These are phyloP conservation scores for Staphylotrichum tortipilum DNA, from an alignment of 495 filamentous ascomycete genomes.

Conservation along the genomic window DNA sequence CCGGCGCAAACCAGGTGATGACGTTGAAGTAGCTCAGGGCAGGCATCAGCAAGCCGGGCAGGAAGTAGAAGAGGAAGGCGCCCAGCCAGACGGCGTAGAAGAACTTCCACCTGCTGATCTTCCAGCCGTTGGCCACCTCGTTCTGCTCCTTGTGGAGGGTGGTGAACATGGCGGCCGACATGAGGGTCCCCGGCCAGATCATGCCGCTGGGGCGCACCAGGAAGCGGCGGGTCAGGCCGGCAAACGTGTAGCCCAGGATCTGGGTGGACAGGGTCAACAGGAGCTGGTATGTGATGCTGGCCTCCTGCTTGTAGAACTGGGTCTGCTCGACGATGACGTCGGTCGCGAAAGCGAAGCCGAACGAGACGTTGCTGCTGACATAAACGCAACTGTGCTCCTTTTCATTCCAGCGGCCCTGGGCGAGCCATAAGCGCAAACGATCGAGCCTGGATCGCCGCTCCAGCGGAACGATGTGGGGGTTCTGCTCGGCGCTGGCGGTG, in stretches of 20 bases:
- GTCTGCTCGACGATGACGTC: conserved; percentile 83
- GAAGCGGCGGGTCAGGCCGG: conserved; percentile 66
- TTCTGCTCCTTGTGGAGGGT: conserved; percentile 82
- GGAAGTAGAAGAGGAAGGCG: conserved; percentile 70
- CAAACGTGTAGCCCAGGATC: conserved; percentile 76
- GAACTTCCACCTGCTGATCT: conserved; percentile 70
- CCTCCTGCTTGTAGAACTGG: conserved; percentile 76
- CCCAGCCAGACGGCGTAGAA: conserved; percentile 63
- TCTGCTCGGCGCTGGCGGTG: conserved; percentile 9
- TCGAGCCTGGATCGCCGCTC: conserved; percentile 25
- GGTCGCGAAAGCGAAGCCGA: conserved; percentile 78
- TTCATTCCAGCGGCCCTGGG: conserved; percentile 74
- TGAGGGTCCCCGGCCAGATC: conserved; percentile 86
- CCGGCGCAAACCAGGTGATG: conserved; percentile 81
- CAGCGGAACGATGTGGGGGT: conserved; percentile 8
- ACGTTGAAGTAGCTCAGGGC: conserved; percentile 86
- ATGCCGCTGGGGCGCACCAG: conserved; percentile 79
- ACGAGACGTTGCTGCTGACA: conserved; percentile 84
- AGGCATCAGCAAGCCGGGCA: conserved; percentile 77
- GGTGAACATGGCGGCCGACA: conserved; percentile 78
- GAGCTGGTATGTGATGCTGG: conserved; percentile 64
- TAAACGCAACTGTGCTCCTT: conserved; percentile 85
- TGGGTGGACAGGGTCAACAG: conserved; percentile 77
- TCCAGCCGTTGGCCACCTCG: conserved; percentile 73
- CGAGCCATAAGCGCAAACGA: conserved; percentile 59